Evolutionary conservation across 768 basidiomycete genomes (phyloP).

Genomic region (Boletus pseudo-olivaceus): DNA sequence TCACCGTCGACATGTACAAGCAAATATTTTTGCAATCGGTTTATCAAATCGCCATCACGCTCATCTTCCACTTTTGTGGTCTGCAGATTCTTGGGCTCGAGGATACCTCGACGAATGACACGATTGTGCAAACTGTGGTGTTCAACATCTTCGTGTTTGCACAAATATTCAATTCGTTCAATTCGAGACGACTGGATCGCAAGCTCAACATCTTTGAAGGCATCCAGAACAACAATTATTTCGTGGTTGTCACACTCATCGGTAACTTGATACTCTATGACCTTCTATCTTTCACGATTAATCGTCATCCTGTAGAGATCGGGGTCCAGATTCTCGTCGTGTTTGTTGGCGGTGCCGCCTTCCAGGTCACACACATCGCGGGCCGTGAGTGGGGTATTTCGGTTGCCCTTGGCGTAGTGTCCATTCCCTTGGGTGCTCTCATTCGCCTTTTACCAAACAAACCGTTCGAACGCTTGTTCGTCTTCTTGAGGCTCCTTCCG

Average conservation of each 20-base stretch:
- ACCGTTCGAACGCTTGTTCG: constrained; percentile 66
- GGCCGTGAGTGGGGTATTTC: constrained; percentile 94
- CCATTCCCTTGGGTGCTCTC: constrained; percentile 83
- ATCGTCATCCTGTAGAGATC: constrained; percentile 55
- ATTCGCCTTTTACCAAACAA: constrained; percentile 78
- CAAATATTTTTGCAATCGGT: constrained; percentile 88
- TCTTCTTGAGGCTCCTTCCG: constrained; percentile 55
- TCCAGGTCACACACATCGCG: constrained; percentile 76
- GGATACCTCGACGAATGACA: constrained; percentile 31
- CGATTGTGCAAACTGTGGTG: constrained; percentile 75
- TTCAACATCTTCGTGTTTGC: constrained; percentile 99
- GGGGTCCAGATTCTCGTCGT: constrained; percentile 85
- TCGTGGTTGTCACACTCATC: constrained; percentile 77
- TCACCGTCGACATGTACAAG: constrained; percentile 94
- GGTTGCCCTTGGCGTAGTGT: constrained; percentile 78
- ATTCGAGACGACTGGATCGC: constrained; percentile 82
- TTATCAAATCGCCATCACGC: constrained; percentile 80
- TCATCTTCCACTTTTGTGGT: constrained; percentile 89
- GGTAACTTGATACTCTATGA: constrained; percentile 46
- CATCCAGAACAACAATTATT: constrained; percentile 75
- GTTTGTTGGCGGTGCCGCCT: constrained; percentile 87
- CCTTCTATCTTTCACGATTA: constrained; percentile 2
- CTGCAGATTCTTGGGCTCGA: constrained; percentile 61
- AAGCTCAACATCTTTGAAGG: constrained; percentile 88
- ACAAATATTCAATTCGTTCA: constrained; percentile 95